Percentiles rank a stretch among this genome's conserved stretches.
Evolutionary conservation across 2,329 filamentous ascomycete species (phyloP).

Genomic region (Didymellaceae sp.): DNA sequence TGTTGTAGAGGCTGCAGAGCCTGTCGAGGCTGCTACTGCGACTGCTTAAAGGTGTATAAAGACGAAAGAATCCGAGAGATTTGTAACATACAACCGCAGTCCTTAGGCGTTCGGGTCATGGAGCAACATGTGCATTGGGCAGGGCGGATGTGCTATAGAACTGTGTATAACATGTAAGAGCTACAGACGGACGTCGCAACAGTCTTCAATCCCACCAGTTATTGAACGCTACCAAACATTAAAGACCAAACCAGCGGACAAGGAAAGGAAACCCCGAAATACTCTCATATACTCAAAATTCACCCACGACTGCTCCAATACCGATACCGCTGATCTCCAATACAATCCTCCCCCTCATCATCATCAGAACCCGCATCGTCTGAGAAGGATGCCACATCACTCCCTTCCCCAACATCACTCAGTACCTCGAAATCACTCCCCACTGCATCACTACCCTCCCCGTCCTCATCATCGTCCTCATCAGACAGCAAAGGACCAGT

Average conservation of each 20-base stretch:
- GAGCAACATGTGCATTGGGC: not conserved
- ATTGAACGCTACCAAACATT: too few relatives aligned
- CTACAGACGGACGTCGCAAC: not conserved
- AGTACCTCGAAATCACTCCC: not conserved
- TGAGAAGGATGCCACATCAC: slow-evolving; percentile 4
- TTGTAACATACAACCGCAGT: slow-evolving; percentile 5
- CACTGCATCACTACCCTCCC: slow-evolving; percentile 8
- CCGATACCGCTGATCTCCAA: not conserved
- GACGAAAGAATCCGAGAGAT: not conserved
- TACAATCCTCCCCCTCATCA: slow-evolving; percentile 10
- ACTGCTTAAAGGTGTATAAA: not conserved
- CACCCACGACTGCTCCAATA: not conserved
- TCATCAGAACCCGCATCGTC: not conserved
- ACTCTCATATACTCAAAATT: not conserved
- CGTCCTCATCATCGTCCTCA: slow-evolving; percentile 3
- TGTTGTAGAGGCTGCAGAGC: slow-evolving; percentile 15
- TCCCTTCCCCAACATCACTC: not conserved
- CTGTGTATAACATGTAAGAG: slow-evolving; percentile 18
- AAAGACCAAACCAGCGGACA: too few relatives aligned
- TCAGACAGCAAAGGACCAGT: not conserved
- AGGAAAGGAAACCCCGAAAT: not conserved
- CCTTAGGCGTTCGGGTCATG: not conserved
- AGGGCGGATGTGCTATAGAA: slow-evolving; percentile 9
- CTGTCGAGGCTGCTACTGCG: slow-evolving; percentile 19
- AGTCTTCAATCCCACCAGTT: not conserved